These are phyloP conservation scores for California macrophylla DNA, from an alignment of 441 rosid genomes.

Conservation along the genomic window DNA sequence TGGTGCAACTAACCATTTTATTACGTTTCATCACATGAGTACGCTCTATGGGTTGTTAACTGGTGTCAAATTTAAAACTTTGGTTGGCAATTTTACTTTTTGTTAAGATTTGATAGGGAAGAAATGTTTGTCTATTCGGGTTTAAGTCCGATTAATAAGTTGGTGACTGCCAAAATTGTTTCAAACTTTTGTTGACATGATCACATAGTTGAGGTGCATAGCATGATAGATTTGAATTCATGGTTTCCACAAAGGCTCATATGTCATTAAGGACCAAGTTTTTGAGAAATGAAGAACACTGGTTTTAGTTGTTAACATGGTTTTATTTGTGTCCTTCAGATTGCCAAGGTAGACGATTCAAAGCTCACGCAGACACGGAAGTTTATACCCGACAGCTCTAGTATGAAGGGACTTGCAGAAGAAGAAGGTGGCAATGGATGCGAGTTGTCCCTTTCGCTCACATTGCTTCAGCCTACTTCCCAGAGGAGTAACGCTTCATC, in stretches of 20 bases:
- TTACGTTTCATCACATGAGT: not conserved
- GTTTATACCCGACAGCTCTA: not conserved
- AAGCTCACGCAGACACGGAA: constrained; percentile 14
- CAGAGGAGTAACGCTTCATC: constrained; percentile 51
- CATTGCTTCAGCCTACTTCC: constrained; percentile 36
- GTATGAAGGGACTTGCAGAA: constrained; percentile 19
- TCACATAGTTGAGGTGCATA: too few species aligned
- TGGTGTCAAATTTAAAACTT: not conserved
- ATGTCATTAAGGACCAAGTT: too few species aligned
- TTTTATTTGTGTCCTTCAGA: not conserved
- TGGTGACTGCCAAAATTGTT: too few species aligned
- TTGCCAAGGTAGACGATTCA: not conserved
- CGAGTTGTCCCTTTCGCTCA: constrained; percentile 47
- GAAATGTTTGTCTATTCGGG: not conserved
- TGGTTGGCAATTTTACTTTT: not conserved
- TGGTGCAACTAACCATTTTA: not conserved
- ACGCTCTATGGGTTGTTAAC: not conserved
- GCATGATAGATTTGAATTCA: too few species aligned
- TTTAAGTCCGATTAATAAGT: too few species aligned
- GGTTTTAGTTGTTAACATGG: not conserved
- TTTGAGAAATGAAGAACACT: too few species aligned
- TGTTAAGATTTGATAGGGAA: not conserved
- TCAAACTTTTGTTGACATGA: too few species aligned
- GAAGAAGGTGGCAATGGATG: constrained; percentile 26
- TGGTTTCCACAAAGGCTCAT: too few species aligned